Percentiles rank a stretch among this genome's conserved stretches.
Evolutionary conservation across 1,284 basidiomycete species (phyloP).

Genomic region (Pseudozyma hubeiensis): DNA sequence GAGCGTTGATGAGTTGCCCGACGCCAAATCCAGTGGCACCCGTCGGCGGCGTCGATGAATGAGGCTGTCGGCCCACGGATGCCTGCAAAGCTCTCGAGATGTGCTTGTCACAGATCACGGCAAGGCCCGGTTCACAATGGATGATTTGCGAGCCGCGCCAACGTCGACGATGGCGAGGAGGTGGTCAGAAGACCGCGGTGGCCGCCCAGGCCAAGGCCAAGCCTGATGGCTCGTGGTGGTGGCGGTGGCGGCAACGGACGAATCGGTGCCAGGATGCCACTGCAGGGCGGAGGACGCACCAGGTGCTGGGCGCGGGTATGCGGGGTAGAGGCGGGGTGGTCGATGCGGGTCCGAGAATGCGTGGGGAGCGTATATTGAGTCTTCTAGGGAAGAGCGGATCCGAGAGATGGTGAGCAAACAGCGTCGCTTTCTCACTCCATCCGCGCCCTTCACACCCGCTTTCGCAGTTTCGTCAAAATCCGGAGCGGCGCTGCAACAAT

Average conservation of each 20-base stretch:
- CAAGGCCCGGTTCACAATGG: no score
- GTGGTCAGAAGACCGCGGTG: conserved; percentile 2
- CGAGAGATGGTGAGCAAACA: conserved; percentile 36
- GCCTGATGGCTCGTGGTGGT: conserved; percentile 3
- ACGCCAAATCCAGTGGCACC: no score
- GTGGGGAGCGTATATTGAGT: conserved; percentile 26
- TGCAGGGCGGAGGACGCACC: not conserved
- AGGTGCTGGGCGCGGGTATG: conserved; percentile 10
- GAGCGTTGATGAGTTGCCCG: no score
- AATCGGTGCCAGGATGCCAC: not conserved
- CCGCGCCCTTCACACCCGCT: no score
- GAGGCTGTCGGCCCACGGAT: no score
- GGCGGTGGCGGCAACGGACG: conserved; percentile 1
- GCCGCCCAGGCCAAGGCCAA: conserved; percentile 18
- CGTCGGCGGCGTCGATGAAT: no score
- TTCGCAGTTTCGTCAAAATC: no score
- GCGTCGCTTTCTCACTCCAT: not conserved
- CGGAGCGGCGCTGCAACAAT: not conserved
- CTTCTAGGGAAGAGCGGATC: conserved; percentile 35
- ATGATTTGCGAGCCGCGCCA: not conserved
- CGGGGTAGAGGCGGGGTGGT: conserved; percentile 11
- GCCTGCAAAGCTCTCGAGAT: no score
- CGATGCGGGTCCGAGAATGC: conserved; percentile 38
- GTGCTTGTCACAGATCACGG: no score
- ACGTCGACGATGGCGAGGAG: conserved; percentile 13